Conservation (phyloP, 2,329 filamentous ascomycete genomes). For the Leptosphaerulina australis region DNA sequence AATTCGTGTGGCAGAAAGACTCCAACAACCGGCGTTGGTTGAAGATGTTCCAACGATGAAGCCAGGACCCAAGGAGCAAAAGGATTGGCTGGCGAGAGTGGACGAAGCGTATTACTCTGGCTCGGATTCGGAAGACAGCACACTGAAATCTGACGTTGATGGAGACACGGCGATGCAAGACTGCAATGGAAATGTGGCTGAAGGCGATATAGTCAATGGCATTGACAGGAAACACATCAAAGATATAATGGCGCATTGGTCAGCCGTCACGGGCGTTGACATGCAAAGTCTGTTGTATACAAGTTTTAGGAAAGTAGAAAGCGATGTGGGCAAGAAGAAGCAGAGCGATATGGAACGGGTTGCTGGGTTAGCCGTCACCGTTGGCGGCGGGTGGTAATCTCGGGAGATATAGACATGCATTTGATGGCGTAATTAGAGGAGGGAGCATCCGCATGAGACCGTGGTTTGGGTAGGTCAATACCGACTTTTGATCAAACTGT, state of each 20-base stretch:
- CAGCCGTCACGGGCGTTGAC: slow-evolving; percentile 70
- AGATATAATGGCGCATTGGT: slow-evolving; percentile 77
- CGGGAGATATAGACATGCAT: slow-evolving; percentile 9
- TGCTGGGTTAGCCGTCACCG: slow-evolving; percentile 85
- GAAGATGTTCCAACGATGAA: slow-evolving; percentile 48
- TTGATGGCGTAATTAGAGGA: slow-evolving; percentile 9
- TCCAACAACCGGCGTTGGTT: slow-evolving; percentile 28
- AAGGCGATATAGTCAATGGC: slow-evolving; percentile 59
- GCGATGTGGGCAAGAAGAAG: slow-evolving; percentile 78
- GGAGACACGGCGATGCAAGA: slow-evolving; percentile 47
- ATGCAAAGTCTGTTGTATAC: slow-evolving; percentile 79
- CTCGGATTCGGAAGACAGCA: slow-evolving; percentile 56
- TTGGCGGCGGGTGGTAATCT: slow-evolving; percentile 86
- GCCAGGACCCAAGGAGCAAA: slow-evolving; percentile 78
- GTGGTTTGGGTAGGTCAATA: too few relatives aligned
- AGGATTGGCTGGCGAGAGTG: slow-evolving; percentile 62
- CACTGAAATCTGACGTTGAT: slow-evolving; percentile 43
- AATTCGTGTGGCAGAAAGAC: slow-evolving; percentile 42
- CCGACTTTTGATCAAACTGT: too few relatives aligned
- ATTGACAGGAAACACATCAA: slow-evolving; percentile 71
- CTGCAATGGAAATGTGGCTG: slow-evolving; percentile 7
- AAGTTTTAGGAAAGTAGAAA: slow-evolving; percentile 89
- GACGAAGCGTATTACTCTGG: slow-evolving; percentile 85
- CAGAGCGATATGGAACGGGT: slow-evolving; percentile 77
- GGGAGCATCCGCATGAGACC: slow-evolving; percentile 18